Conservation (phyloP, 164 flowering plant species). For the Vitis riparia region DNA sequence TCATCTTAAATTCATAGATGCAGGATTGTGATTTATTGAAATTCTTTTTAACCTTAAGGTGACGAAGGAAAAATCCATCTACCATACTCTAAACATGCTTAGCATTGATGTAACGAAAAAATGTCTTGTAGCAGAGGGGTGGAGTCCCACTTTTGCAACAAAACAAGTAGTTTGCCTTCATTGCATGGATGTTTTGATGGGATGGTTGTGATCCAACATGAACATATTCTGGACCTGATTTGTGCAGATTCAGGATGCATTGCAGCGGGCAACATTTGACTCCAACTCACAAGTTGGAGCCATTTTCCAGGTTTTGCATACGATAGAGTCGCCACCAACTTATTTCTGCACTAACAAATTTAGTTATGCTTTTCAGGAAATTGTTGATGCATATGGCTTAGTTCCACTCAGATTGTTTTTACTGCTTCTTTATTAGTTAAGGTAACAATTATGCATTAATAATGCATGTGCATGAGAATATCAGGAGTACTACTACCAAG, state of each 20-base stretch:
- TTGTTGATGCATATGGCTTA: too few species aligned
- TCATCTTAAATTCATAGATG: not conserved
- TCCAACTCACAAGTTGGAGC: too few species aligned
- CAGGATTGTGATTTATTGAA: too few species aligned
- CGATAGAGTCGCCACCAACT: too few species aligned
- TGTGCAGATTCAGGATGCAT: conserved; percentile 79
- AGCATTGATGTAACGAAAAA: conserved; percentile 97
- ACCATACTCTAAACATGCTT: conserved; percentile 92
- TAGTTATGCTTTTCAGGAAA: too few species aligned
- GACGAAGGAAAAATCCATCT: conserved; percentile 80
- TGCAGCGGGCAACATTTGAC: conserved; percentile 30
- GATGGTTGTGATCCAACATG: not conserved
- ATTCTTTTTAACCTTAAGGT: conserved; percentile 52
- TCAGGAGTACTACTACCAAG: too few species aligned
- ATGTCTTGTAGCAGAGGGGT: conserved; percentile 97
- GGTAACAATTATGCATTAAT: too few species aligned
- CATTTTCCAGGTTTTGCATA: too few species aligned
- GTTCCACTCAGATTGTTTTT: too few species aligned
- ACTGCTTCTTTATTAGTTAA: too few species aligned
- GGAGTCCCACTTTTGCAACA: conserved; percentile 92
- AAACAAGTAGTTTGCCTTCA: conserved; percentile 47
- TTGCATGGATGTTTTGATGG: not conserved
- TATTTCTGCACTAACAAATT: too few species aligned
- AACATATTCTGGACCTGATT: conserved; percentile 8
- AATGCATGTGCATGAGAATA: too few species aligned